Evolutionary conservation across 192 early-diverging fungal genomes (phyloP), one percentile per base, ranked within the genome.

Genomic region (Coemansia guatemalensis): DNA sequence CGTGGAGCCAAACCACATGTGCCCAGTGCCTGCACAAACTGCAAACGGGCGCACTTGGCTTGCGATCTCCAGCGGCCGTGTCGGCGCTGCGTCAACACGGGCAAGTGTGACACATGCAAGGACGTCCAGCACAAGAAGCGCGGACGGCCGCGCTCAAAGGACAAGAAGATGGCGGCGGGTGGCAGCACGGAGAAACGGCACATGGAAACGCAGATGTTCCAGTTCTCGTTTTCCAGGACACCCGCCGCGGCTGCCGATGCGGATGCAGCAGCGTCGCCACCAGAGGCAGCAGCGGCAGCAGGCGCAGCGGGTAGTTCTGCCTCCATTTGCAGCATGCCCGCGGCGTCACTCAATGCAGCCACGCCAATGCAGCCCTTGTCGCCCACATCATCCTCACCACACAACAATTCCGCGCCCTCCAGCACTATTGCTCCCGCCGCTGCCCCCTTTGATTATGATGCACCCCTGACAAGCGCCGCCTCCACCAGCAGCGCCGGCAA

Each of bases 51-150:
- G 4, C 93, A 95, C 65, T 79, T 95, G 48, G 90, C 91, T 14
- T 95, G 93, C 79, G 92, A 95, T 83, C 81, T 85, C 87, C 84
- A 87, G 85, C 78, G 93, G 25, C 93, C 93, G 7, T 95, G 93
- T 70, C 86, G 85, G 65, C 78, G 91, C 33, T 95, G 93, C 71
- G 80, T 87, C 20, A 81, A 86, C 8, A 63, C 91, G 25, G 87
- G 86, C 29, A 90, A 88, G 71, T 81, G 83, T 29, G 90, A 91
- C 64, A 86, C 88, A 14, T 95, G 93, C 66, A 79, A 87, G n/a
- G 93, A 95, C 71, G 89, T 92, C 35, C 86, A 90, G 78, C 91
- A 93, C 77, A 95, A 95, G 70, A 90, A 89, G 60, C 83, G 93
- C 58, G 93, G 93, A 30, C 82, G 93, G 8, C 93, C 93, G 48